Evolutionary conservation across 2,329 filamentous ascomycete species (phyloP).

Genomic region (Pseudogymnoascus sp.): DNA sequence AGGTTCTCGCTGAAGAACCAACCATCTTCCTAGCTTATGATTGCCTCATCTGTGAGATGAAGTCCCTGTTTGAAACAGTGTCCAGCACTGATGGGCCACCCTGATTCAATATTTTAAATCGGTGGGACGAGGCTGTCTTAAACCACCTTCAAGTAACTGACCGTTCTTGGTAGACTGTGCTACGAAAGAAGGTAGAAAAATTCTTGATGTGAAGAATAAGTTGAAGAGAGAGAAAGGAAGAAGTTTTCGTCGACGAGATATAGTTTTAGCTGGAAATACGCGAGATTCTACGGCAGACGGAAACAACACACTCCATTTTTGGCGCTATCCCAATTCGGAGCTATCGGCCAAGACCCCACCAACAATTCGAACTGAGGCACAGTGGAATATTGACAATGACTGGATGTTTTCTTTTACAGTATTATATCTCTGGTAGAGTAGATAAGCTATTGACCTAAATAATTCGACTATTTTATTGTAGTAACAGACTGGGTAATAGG

Average conservation of each 20-base stretch:
- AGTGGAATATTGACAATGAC: neutral
- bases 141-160: constrained; percentile 1
- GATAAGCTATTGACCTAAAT: neutral
- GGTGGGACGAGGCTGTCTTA: neutral
- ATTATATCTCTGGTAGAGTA: neutral
- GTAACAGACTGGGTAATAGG: neutral
- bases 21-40: constrained; percentile 10
- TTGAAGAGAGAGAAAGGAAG: neutral
- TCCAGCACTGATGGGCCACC: constrained; percentile 9
- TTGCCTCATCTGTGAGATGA: neutral
- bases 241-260: constrained; percentile 7
- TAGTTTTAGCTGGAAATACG: constrained; percentile 7
- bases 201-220: constrained; percentile 7
- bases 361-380: neutral
- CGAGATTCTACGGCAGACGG: constrained; percentile 7
- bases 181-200: constrained; percentile 7
- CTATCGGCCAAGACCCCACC: neutral
- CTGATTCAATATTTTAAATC: constrained; percentile 8
- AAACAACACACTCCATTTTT: neutral
- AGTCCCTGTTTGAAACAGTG: neutral
- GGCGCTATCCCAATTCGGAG: neutral
- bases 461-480: neutral
- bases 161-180: constrained; percentile 8
- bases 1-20: constrained; percentile 11
- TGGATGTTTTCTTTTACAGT: neutral